A percentile compares a stretch with the other conserved stretches of the same genome.
These are phyloP conservation scores for Amyloporia xantha DNA, from an alignment of 768 basidiomycete genomes.

Conservation along the genomic window DNA sequence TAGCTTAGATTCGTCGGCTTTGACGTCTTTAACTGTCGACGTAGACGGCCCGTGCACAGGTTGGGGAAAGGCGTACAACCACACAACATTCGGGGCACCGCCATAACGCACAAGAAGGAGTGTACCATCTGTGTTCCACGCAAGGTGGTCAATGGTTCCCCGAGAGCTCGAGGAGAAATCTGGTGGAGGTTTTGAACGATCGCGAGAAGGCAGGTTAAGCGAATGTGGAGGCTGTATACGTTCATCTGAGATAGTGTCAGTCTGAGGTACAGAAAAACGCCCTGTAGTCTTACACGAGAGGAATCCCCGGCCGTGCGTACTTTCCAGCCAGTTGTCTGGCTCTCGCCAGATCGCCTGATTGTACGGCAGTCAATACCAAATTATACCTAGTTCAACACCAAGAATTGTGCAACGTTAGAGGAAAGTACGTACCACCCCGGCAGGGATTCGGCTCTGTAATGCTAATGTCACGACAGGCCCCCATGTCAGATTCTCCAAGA, in stretches of 20 bases:
- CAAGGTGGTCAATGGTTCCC: constrained; percentile 46
- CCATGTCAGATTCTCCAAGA: constrained; percentile 76
- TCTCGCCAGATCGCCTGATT: constrained; percentile 79
- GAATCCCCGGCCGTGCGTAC: constrained; percentile 80
- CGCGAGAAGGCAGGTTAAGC: constrained; percentile 41
- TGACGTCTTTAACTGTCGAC: neutral
- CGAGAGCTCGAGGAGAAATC: constrained; percentile 29
- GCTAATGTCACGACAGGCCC: constrained; percentile 58
- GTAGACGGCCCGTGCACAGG: neutral
- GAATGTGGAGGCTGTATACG: constrained; percentile 50
- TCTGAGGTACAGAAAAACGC: too few species aligned
- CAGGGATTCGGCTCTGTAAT: constrained; percentile 48
- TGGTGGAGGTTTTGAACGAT: constrained; percentile 55
- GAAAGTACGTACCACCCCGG: constrained; percentile 42
- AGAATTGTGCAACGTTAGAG: neutral
- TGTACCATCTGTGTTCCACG: constrained; percentile 76
- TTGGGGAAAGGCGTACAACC: constrained; percentile 13
- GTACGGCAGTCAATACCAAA: neutral
- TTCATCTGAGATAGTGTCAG: constrained; percentile 45
- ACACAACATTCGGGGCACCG: constrained; percentile 12
- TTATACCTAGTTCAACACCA: too few species aligned
- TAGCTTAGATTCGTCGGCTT: constrained; percentile 27
- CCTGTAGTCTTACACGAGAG: constrained; percentile 60
- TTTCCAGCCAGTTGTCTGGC: constrained; percentile 76
- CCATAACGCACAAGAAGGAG: constrained; percentile 72